Conservation (phyloP, 768 basidiomycete genomes). For the Mycena haematopus region DNA sequence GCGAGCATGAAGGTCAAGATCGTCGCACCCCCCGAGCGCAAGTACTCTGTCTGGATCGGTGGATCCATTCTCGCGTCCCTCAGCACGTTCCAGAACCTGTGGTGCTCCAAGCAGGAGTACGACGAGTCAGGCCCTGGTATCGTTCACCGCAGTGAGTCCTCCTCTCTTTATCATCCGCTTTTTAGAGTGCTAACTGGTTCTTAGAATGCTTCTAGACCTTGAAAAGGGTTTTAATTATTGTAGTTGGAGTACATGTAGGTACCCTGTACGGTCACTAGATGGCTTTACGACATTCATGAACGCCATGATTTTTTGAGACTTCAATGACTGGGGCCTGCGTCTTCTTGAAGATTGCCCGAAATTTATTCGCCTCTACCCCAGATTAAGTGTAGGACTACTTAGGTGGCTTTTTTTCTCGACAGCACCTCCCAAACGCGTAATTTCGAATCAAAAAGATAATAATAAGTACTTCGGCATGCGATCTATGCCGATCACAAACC, state of each 20-base stretch:
- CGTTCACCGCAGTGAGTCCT: slow-evolving; percentile 45
- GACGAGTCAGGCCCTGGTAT: slow-evolving; percentile 51
- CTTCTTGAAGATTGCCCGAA: too few relatives aligned
- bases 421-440: too few relatives aligned
- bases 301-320: background rate
- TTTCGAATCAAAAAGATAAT: too few relatives aligned
- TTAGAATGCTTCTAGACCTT: slow-evolving; percentile 31
- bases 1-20: slow-evolving; percentile 70
- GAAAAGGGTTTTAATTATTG: slow-evolving; percentile 4
- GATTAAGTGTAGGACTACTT: too few relatives aligned
- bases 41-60: slow-evolving; percentile 53
- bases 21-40: slow-evolving; percentile 72
- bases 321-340: too few relatives aligned
- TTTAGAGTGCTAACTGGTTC: background rate
- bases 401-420: too few relatives aligned
- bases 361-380: too few relatives aligned
- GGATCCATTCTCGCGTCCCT: slow-evolving; percentile 29
- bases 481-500: too few relatives aligned
- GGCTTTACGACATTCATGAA: background rate
- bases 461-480: too few relatives aligned
- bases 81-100: slow-evolving; percentile 31
- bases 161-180: background rate
- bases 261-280: slow-evolving; percentile 13
- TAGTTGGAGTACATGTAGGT: slow-evolving; percentile 20
- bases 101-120: slow-evolving; percentile 32